Evolutionary conservation across 73 alveolate genomes (phyloP), one percentile per base, ranked within the genome.

Genomic region (Paramecium tetraurelia): DNA sequence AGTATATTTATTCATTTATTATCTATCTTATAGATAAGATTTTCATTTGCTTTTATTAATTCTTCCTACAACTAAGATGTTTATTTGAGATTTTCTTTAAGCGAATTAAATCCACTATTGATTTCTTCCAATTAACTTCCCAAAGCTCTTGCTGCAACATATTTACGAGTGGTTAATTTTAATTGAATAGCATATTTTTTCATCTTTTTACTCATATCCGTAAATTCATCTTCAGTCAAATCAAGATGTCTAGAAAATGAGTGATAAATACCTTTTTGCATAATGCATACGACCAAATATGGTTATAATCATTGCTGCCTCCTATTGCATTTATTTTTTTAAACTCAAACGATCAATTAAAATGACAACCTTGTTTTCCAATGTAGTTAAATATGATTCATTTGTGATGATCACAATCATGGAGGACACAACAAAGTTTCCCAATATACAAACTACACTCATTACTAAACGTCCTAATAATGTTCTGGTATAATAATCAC

Each of bases 401-500:
- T 96, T 95, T 24, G 96, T 95, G 53, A 98, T 92, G 20, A 99
- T 97, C 31, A 96, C 97, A 92, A 97, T 96, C 95, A 96, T 96
- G 93, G 97, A 85, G 5, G 98, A 94, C 69, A 97, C 99, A 41
- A 98, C 90, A 86, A 98, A 97, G 71, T 95, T 96, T 21, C 99
- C 99, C 96, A 96, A 92, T 84, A 96, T 93, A 95, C 99, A 97
- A 80, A 99, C 98, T 36, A 96, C 59, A 59, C 97, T 89, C 57
- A 97, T 95, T 41, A 96, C 95, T 7, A 96, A 46, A 92, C 99
- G 94, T 85, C 99, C 99, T 57, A 97, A 86, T 77, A 95, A 97
- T 29, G 99, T 98, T 44, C 96, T 93, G 18, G 99, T 99, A 88
- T 93, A 97, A 89, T 92, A 96, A 94, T 98, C 99, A 31, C 99